Conservation (phyloP, 805 yeast species). For the Starmera dryadoides region DNA sequence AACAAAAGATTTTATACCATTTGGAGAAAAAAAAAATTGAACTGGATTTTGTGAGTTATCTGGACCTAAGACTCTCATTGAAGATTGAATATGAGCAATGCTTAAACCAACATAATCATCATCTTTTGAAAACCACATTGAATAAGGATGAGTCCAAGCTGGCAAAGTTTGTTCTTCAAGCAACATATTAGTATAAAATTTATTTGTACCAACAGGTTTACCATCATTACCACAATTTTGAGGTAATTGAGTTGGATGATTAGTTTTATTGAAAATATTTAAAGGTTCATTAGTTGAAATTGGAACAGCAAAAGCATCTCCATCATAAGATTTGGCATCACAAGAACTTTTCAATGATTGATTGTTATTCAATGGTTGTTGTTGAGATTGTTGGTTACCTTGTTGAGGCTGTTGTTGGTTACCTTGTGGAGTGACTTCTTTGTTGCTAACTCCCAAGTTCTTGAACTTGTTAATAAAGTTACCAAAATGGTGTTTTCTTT, state of each 20-base stretch:
- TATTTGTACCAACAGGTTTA: conserved; percentile 62
- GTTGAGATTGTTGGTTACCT: neutral
- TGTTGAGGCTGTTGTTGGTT: conserved; percentile 1
- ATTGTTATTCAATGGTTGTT: conserved; percentile 1
- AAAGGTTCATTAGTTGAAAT: conserved; percentile 39
- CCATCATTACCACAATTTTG: conserved; percentile 13
- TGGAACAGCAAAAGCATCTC: conserved; percentile 26
- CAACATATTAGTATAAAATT: conserved; percentile 68
- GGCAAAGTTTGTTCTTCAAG: conserved; percentile 62
- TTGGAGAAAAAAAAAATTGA: conserved; percentile 62
- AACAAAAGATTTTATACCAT: conserved; percentile 54
- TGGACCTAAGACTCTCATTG: conserved; percentile 65
- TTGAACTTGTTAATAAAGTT: conserved; percentile 9
- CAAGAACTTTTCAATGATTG: neutral
- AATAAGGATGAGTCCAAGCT: conserved; percentile 78
- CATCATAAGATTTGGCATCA: neutral
- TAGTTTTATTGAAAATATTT: conserved; percentile 26
- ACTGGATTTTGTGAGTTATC: conserved; percentile 45
- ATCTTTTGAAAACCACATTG: conserved; percentile 58
- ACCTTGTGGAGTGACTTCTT: conserved; percentile 1
- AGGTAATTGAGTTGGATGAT: conserved; percentile 23
- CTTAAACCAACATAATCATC: conserved; percentile 51
- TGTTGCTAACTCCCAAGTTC: conserved; percentile 2
- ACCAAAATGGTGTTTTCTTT: conserved; percentile 2
- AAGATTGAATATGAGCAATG: conserved; percentile 50